A percentile compares a stretch with the other conserved stretches of the same genome.
Conservation (phyloP, 2,329 filamentous ascomycete species). For the Colletotrichum sp. region DNA sequence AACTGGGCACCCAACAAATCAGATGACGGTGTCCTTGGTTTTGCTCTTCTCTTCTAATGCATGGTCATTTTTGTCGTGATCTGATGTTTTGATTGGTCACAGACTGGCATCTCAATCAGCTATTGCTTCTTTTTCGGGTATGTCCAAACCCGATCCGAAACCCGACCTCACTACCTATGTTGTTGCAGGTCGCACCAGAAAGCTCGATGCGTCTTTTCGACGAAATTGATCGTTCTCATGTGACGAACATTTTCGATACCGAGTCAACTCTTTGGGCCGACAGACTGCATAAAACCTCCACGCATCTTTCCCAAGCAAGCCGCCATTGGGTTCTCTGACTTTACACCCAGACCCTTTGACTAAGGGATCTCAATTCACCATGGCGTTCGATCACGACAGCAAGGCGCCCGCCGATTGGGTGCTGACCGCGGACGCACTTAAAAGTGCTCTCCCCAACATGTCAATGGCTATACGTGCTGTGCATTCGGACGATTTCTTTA, state of each 20-base stretch:
- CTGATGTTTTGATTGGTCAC: not conserved
- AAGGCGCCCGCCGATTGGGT: not conserved
- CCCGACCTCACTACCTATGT: not conserved
- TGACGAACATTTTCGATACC: fast-evolving
- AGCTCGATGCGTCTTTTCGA: not conserved
- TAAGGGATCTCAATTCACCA: not conserved
- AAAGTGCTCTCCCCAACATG: not conserved
- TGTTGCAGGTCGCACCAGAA: not conserved
- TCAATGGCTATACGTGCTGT: not conserved
- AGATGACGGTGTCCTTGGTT: not conserved
- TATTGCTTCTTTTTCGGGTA: not conserved
- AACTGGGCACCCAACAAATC: not conserved
- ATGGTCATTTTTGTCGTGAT: not conserved
- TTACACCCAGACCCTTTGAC: not conserved
- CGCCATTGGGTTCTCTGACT: not conserved
- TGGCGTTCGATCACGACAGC: not conserved
- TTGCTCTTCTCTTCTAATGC: fast-evolving
- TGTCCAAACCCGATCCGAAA: not conserved
- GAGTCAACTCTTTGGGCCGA: fast-evolving
- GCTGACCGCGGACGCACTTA: not conserved
- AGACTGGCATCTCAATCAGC: not conserved
- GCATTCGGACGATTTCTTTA: not conserved
- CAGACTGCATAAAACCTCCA: not conserved
- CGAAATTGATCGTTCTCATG: fast-evolving
- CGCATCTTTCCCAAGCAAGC: not conserved